Evolutionary conservation across 1,139 yeast species (phyloP), one percentile per base, ranked within the genome.

Genomic region (Suhomyces bribrorum): DNA sequence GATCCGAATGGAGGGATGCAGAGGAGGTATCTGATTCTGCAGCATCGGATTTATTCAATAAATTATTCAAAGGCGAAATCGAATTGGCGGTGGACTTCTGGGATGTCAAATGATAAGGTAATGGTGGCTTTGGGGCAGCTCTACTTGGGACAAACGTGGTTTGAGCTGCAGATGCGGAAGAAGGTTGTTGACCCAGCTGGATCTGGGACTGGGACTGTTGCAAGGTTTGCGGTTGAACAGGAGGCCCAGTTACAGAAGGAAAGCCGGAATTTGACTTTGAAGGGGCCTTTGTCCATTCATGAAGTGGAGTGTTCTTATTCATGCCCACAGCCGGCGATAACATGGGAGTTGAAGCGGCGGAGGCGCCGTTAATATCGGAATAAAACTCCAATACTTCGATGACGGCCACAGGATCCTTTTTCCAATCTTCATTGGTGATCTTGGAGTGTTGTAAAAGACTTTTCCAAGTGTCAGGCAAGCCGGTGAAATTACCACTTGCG

Each of bases 341-440:
- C 35, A 47, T 42, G 3, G 75, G 73, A 14, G 73, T 66, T 31
- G 53, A 53, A 3, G 54, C 51, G 25, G 59, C 54, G 5, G 65
- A 56, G n/a, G 64, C 65, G 34, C 68, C 68, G 47, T 66, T 67
- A 44, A 70, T 71, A 43, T 73, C 77, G 11, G 73, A 73, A 58
- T 87, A 88, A 58, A 94, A 92, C 52, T 88, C 95, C 56, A 94
- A 77, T 2, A 90, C 98, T 56, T 92, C 97, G 49, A 92, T 89
- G 29, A 77, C 92, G 0, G 94, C 94, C 20, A 82, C 86, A 1
- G 94, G 90, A 53, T 85, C 88, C 52, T 82, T 83, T 42, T 84
- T 81, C 84, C 88, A 82, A 62, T 85, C 94, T 52, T 84, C 92
- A 48, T 83, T 83, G 4, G 92, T 84, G 50, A 85, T 84, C 54